Percentiles rank a stretch among this genome's conserved stretches.
Conservation (phyloP, 2,329 filamentous ascomycete species). For the Phyllosticta paracitricarpa region DNA sequence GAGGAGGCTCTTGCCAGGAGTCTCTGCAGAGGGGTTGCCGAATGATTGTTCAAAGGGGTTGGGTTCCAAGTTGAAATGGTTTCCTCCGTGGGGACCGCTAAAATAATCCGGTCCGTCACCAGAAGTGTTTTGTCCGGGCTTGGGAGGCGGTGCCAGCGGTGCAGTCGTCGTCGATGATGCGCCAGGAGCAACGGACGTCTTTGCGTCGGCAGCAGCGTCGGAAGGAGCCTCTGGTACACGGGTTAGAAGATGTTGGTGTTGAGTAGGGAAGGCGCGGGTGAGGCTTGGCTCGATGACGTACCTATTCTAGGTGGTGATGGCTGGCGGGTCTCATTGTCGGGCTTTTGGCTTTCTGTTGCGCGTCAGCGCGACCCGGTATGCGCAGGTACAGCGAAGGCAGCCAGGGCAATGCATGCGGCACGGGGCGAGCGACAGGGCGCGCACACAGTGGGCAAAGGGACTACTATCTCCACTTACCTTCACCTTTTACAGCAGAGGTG, state of each 20-base stretch:
- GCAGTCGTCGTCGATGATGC: conserved; percentile 31
- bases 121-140: conserved; percentile 27
- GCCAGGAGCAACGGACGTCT: conserved; percentile 20
- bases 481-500: conserved; percentile 22
- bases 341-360: conserved; percentile 4
- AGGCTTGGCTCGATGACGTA: conserved; percentile 7
- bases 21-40: conserved; percentile 57
- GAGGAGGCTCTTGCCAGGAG: conserved; percentile 68
- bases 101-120: conserved; percentile 37
- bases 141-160: conserved; percentile 44
- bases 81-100: conserved; percentile 31
- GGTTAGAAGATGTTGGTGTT: not conserved
- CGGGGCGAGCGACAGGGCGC: not conserved
- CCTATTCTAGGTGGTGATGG: conserved; percentile 11
- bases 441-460: not conserved
- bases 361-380: not conserved
- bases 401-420: not conserved
- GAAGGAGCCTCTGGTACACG: conserved; percentile 5
- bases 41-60: conserved; percentile 98
- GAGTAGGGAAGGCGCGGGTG: not conserved
- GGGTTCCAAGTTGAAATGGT: conserved; percentile 65
- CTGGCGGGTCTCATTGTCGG: conserved; percentile 7
- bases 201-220: conserved; percentile 12
- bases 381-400: not conserved
- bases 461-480: conserved; percentile 21